Evolutionary conservation across 441 rosid species (phyloP), one percentile per base, ranked within the genome.

Genomic region (Sinapis alba): DNA sequence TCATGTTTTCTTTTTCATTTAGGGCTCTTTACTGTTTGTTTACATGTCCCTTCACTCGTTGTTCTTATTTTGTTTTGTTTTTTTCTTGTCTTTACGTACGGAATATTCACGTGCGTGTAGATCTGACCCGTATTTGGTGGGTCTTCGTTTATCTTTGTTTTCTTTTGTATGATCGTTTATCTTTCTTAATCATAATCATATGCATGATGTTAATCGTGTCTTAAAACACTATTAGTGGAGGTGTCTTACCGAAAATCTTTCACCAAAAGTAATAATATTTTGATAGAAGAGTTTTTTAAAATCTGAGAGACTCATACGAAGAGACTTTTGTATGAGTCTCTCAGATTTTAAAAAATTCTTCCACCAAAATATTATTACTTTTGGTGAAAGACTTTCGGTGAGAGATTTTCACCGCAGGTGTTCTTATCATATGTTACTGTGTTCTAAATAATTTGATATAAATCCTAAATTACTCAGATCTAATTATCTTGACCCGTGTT

Each of bases 391-490:
- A n/a, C n/a, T n/a, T n/a, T n/a, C n/a, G n/a, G n/a, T n/a, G n/a
- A n/a, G n/a, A n/a, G n/a, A n/a, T n/a, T n/a, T n/a, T n/a, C n/a
- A n/a, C n/a, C n/a, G n/a, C n/a, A n/a, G n/a, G n/a, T n/a, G n/a
- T n/a, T n/a, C n/a, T n/a, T 78, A 67, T 81, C 58, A 61, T 67
- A 32, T 73, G 19, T 58, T 79, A 79, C 27, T 74, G 21, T 65
- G 43, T 58, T 63, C 30, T 74, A 58, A 69, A 83, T 78, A 81
- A 36, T 68, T 65, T 53, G 51, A 23, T 69, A 43, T 30, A 43
- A 90, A 86, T 90, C 96, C 93, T 88, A 73, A 85, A 63, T 62
- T 43, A 70, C 69, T 73, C 73, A 19, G 68, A 76, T 83, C 82
- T 12, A 50, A 54, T 41, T 53, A 64, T n/a, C 12, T 84, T 65